Conservation (phyloP, 768 basidiomycete genomes). For the Lentinula guzmanii region DNA sequence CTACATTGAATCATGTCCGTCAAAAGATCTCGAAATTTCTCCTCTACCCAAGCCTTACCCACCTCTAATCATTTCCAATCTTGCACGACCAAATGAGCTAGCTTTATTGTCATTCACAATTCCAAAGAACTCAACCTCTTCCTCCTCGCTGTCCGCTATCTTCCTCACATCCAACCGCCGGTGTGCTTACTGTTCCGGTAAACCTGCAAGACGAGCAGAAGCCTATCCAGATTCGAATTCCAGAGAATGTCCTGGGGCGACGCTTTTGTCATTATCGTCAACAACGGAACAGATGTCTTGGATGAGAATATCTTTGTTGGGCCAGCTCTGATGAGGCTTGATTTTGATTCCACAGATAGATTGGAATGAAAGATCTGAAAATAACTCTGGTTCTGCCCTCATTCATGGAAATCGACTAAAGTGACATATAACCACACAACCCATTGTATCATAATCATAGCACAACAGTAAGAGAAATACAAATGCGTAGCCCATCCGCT, state of each 20-base stretch:
- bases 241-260: conserved; percentile 36
- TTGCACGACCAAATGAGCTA: conserved; percentile 38
- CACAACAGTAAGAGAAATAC: no score
- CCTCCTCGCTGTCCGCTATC: conserved; percentile 28
- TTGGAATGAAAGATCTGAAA: no score
- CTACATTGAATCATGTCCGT: conserved; percentile 51
- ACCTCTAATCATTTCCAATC: conserved; percentile 35
- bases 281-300: conserved; percentile 22
- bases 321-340: conserved; percentile 39
- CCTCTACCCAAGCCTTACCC: conserved; percentile 22
- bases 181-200: conserved; percentile 26
- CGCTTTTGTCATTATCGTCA: conserved; percentile 46
- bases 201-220: conserved; percentile 24
- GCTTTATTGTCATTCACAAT: conserved; percentile 19
- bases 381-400: no score
- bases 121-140: conserved; percentile 22
- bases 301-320: conserved; percentile 54
- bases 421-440: no score
- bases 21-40: not conserved
- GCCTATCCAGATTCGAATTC: conserved; percentile 29
- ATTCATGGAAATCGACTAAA: no score
- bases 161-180: conserved; percentile 16
- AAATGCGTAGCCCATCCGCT: no score
- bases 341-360: no score
- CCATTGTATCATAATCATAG: no score